Conservation (phyloP, 768 basidiomycete species). For the Bullera alba region DNA sequence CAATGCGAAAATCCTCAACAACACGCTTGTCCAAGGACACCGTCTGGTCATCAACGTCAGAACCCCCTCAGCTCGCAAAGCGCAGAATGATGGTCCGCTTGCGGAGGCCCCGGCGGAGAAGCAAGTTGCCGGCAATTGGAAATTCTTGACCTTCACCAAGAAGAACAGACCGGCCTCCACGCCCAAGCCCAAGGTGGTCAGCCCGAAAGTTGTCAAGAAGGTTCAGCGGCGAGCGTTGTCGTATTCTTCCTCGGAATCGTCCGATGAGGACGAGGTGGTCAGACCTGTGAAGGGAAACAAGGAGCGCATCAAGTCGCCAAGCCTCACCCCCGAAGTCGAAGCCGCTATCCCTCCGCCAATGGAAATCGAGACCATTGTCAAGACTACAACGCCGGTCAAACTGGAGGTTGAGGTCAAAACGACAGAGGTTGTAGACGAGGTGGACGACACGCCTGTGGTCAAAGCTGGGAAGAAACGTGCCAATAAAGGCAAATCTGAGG, state of each 20-base stretch:
- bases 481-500: constrained; percentile 18
- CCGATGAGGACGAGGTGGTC: neutral
- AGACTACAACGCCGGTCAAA: neutral
- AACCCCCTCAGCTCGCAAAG: constrained; percentile 41
- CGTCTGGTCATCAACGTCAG: constrained; percentile 28
- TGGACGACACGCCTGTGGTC: neutral
- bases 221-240: constrained; percentile 1
- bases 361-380: neutral
- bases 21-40: constrained; percentile 28
- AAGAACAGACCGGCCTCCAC: constrained; percentile 20
- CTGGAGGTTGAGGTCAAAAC: neutral
- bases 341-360: neutral
- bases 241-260: constrained; percentile 3
- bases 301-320: too few relatives aligned
- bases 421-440: neutral
- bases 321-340: neutral
- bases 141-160: constrained; percentile 32
- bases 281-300: neutral
- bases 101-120: neutral
- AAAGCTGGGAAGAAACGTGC: constrained; percentile 18
- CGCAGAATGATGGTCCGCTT: neutral
- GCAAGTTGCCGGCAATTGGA: constrained; percentile 20
- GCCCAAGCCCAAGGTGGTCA: neutral
- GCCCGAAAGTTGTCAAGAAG: neutral
- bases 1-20: constrained; percentile 59